Evolutionary conservation across 2,329 filamentous ascomycete species (phyloP), one percentile per base, ranked within the genome.

Genomic region (Claviceps fusiformis): DNA sequence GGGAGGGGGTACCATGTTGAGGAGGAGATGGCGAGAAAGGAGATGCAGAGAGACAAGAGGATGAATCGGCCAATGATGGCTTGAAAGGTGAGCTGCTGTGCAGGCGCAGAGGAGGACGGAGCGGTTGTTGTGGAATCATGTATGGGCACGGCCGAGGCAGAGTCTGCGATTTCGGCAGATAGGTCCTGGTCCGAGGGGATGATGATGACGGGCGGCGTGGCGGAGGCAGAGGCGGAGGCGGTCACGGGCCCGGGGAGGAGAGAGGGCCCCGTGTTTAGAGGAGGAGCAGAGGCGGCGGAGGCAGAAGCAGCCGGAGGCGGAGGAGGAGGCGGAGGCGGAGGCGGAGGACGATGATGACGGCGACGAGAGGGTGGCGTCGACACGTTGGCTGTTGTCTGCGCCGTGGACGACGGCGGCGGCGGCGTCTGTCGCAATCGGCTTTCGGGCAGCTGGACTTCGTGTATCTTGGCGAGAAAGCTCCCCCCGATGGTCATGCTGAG

Each of bases 131-230:
- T 10, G 35, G 35, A 10, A 37, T 37, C 11, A 13, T 37, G 9
- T 3, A 59, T 62, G 3, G 71, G 67, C 1, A 72, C 63, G 3
- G 70, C 69, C 1, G 68, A 59, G 9, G 71, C 69, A 1, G 66
- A 67, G 39, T 75, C 74, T 31, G 73, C 72, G 41, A 83, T 80
- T 62, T 83, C 81, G 27, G 80, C 78, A 59, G 81, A 79, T 44
- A 83, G 69, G 58, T 84, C 81, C 62, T 85, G 81, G 61, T 84
- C 82, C 0, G 79, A 82, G 1, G 82, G 81, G 24, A 85, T 70
- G 33, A 84, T 71, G 31, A 84, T 82, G 53, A 85, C 72, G 7
- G 80, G 78, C 10, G 80, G 78, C 3, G 59, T 41, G 35, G 71
- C 68, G 3, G 73, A 73, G 54, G 71, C 68, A 3, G 73, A 73